Evolutionary conservation across 1,139 yeast species (phyloP), one percentile per base, ranked within the genome.

Genomic region (Debaryomyces sp.): DNA sequence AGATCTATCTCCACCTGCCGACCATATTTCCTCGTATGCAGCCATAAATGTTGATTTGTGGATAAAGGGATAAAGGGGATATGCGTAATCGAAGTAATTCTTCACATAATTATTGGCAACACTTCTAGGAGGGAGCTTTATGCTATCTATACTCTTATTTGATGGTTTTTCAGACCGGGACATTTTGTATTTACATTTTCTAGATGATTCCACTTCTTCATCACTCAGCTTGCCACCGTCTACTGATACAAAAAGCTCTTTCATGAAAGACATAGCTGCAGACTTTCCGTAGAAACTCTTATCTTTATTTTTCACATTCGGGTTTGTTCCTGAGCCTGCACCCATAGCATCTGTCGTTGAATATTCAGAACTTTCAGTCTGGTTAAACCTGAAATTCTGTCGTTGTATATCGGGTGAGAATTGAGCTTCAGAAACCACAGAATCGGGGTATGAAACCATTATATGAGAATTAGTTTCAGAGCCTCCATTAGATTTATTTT

Each of bases 21-120:
- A 34, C 56, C 56, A 53, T 17, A 61, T 57, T 27, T 56, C 58
- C 38, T 56, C 60, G 38, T 57, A 60, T 24, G 57, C 57, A 13
- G 60, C 58, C 56, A 61, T 53, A 43, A 61, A 61, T 12, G 60
- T 46, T 9, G 64, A 64, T 35, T 52, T 49, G 33, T 61, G 63
- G 9, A 61, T 54, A 23, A 61, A 59, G 4, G 66, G 66, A 38
- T 61, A 61, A 15, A 53, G 44, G 8, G 55, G 51, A 37, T 52
- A 50, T 2, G 56, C 54, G 47, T 34, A 53, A 18, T 49, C 50
- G 23, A 53, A 53, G 42, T 53, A 53, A 27, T 53, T 52, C n/a
- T 38, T 44, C 17, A 53, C 47, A 43, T 52, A 53, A 26, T 44
- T 23, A 30, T 53, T 55, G 12, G 56, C 56, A 3, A 49, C 32